Evolutionary conservation across 1,139 yeast species (phyloP).

Genomic region (Yamadazyma aaseri): DNA sequence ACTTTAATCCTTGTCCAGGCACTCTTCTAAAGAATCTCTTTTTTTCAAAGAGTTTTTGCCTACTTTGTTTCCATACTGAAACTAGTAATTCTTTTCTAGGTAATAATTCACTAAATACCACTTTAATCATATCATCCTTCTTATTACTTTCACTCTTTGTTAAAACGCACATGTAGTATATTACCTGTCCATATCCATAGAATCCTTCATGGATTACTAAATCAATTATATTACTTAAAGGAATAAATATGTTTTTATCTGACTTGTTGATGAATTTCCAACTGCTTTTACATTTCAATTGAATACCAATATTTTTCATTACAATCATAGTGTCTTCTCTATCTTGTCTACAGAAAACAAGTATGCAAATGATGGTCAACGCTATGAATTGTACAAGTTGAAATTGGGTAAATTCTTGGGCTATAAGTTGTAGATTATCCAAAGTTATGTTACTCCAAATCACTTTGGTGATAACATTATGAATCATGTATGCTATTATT

Average conservation of each 20-base stretch:
- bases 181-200: slow-evolving; percentile 57
- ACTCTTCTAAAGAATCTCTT: slow-evolving; percentile 41
- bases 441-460: neutral
- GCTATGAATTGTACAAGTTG: neutral
- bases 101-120: slow-evolving; percentile 50
- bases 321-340: slow-evolving; percentile 34
- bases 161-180: slow-evolving; percentile 58
- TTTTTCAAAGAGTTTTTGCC: slow-evolving; percentile 38
- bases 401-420: neutral
- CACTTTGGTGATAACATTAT: neutral
- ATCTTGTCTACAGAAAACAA: slow-evolving; percentile 21
- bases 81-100: slow-evolving; percentile 45
- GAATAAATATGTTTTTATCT: slow-evolving; percentile 41
- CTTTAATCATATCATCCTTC: slow-evolving; percentile 34
- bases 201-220: slow-evolving; percentile 70
- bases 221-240: slow-evolving; percentile 53
- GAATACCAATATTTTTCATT: slow-evolving; percentile 40
- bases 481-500: slow-evolving; percentile 2
- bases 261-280: slow-evolving; percentile 28
- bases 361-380: neutral
- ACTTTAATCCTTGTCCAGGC: slow-evolving; percentile 39
- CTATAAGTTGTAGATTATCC: too few species aligned
- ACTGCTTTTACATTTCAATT: slow-evolving; percentile 24
- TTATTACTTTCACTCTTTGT: slow-evolving; percentile 33
- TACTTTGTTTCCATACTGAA: slow-evolving; percentile 39